These are phyloP conservation scores for Butyriboletus appendiculatus DNA, from an alignment of 1,284 basidiomycete genomes.

Conservation along the genomic window DNA sequence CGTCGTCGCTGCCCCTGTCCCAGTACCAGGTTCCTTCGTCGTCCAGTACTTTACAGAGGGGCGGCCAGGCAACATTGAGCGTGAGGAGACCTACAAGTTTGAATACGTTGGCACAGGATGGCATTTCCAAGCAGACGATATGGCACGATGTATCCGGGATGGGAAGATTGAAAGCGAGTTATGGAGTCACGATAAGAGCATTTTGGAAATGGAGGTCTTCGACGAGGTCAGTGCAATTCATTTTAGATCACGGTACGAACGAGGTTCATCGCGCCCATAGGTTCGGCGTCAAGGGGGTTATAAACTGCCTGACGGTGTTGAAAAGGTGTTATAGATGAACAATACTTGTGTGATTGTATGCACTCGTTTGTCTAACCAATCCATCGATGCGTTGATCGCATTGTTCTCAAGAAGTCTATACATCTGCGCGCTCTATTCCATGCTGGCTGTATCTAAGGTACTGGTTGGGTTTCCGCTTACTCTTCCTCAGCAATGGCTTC, in stretches of 20 bases:
- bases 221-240: constrained; percentile 56
- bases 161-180: constrained; percentile 67
- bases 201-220: constrained; percentile 73
- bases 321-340: constrained; percentile 2
- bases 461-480: constrained; percentile 7
- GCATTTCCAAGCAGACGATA: constrained; percentile 77
- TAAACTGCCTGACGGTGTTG: constrained; percentile 2
- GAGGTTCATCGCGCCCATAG: constrained; percentile 35
- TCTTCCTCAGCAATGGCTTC: constrained; percentile 33
- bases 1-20: constrained; percentile 55
- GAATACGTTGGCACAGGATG: constrained; percentile 57
- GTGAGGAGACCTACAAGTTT: constrained; percentile 51
- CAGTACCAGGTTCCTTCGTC: constrained; percentile 53
- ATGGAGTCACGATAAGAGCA: constrained; percentile 72
- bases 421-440: not conserved
- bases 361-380: not conserved
- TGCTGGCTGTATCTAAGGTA: not conserved
- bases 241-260: not conserved
- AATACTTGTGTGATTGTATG: not conserved
- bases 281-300: constrained; percentile 4
- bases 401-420: constrained; percentile 1
- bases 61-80: constrained; percentile 47
- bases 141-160: constrained; percentile 71
- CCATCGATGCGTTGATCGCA: not conserved
- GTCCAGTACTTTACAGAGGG: constrained; percentile 56